phyloP scores from a whole-genome alignment of 116 monocot genomes.

The Phalaenopsis hybrid region DNA sequence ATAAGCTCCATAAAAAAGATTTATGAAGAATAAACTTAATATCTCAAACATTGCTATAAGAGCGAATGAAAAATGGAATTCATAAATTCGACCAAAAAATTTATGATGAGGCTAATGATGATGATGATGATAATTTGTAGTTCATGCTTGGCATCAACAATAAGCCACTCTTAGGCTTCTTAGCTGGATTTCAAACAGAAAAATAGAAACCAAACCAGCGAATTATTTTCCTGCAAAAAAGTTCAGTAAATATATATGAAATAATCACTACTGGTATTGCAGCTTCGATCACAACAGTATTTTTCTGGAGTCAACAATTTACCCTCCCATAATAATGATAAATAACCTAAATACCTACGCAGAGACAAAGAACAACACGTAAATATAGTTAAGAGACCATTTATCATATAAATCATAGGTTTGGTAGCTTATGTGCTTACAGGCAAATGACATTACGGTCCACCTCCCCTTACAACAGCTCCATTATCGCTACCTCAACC shows the following conservation, averaged over 20 bases:
- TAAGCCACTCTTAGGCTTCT: too few relatives aligned
- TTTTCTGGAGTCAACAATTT: background rate
- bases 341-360: background rate
- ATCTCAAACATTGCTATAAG: too few relatives aligned
- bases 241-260: background rate
- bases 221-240: background rate
- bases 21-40: too few relatives aligned
- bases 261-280: slow-evolving; percentile 1
- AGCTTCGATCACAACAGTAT: background rate
- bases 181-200: background rate
- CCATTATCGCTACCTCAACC: background rate
- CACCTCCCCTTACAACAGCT: background rate
- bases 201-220: background rate
- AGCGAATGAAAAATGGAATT: too few relatives aligned
- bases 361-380: too few relatives aligned
- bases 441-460: slow-evolving; percentile 6
- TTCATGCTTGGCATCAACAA: too few relatives aligned
- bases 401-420: background rate
- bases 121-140: too few relatives aligned
- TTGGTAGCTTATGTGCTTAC: slow-evolving; percentile 3
- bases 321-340: background rate
- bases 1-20: too few relatives aligned
- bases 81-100: too few relatives aligned
- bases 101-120: too few relatives aligned
- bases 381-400: background rate